Conservation (phyloP, 2,329 filamentous ascomycete genomes). For the Cladosporium sp. region DNA sequence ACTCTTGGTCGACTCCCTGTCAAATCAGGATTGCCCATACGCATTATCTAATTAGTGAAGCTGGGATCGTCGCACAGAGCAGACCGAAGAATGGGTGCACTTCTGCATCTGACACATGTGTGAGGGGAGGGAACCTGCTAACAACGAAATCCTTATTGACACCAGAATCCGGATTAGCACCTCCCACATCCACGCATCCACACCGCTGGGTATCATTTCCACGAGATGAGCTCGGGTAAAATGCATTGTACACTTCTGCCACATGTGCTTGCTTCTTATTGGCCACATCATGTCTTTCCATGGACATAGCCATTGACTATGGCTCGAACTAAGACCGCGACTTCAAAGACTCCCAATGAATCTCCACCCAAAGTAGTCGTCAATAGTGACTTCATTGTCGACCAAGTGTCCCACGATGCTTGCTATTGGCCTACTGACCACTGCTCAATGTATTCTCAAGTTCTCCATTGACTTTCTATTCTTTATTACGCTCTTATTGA, state of each 20-base stretch:
- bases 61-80: background rate
- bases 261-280: background rate
- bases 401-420: background rate
- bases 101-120: background rate
- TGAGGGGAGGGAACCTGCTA: background rate
- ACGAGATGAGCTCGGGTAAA: background rate
- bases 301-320: slow-evolving; percentile 4
- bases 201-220: background rate
- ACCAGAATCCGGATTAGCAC: slow-evolving; percentile 21
- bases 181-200: background rate
- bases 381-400: slow-evolving; percentile 8
- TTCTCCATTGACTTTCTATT: background rate
- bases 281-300: background rate
- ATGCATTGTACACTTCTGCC: slow-evolving; percentile 1
- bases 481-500: slow-evolving; percentile 21
- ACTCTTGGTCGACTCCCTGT: background rate
- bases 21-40: background rate
- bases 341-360: slow-evolving; percentile 3
- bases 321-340: background rate
- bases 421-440: slow-evolving; percentile 10
- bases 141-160: slow-evolving; percentile 25
- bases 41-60: background rate
- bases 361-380: background rate
- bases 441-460: slow-evolving; percentile 1
- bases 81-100: background rate